A percentile compares a stretch with the other conserved stretches of the same genome.
Conservation (phyloP, 2,329 filamentous ascomycete species). For the Cladophialophora yegresii region DNA sequence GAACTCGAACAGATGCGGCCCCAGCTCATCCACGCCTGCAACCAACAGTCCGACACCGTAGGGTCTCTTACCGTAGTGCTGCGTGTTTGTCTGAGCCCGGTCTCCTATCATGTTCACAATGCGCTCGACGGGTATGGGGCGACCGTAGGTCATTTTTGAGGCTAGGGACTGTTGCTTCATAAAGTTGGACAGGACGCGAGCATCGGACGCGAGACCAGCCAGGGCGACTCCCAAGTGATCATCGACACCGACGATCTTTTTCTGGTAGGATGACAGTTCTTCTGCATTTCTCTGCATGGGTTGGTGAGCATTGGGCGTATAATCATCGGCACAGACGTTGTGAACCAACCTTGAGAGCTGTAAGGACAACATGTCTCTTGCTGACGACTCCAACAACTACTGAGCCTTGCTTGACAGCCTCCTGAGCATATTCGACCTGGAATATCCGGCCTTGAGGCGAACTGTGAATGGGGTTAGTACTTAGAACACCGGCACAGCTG, state of each 20-base stretch:
- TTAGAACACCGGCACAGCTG: conserved; percentile 8
- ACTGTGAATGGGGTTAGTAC: conserved; percentile 53
- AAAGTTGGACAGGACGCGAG: conserved; percentile 98
- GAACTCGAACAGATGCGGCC: conserved; percentile 97
- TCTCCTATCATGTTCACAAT: conserved; percentile 92
- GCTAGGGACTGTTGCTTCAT: conserved; percentile 99
- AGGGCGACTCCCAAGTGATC: conserved; percentile 94
- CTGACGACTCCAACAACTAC: conserved; percentile 95
- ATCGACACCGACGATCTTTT: conserved; percentile 97
- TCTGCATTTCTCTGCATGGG: conserved; percentile 83
- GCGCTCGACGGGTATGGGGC: conserved; percentile 83
- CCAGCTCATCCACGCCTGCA: conserved; percentile 88
- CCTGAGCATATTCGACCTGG: conserved; percentile 97
- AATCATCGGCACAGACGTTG: conserved; percentile 23
- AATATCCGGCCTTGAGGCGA: conserved; percentile 99
- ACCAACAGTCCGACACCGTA: conserved; percentile 94
- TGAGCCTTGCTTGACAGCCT: conserved; percentile 98
- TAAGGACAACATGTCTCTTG: conserved; percentile 96
- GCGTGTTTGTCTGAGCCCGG: conserved; percentile 96
- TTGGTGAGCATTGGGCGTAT: conserved; percentile 22
- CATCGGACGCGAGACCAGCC: conserved; percentile 93
- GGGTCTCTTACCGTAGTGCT: conserved; percentile 93
- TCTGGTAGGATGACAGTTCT: conserved; percentile 99
- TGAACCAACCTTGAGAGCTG: conserved; percentile 81
- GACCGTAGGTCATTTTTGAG: conserved; percentile 92